Evolutionary conservation across 176 grass and related monocot species (phyloP), one percentile per base, ranked within the genome.

Genomic region (Oryza brachyantha): DNA sequence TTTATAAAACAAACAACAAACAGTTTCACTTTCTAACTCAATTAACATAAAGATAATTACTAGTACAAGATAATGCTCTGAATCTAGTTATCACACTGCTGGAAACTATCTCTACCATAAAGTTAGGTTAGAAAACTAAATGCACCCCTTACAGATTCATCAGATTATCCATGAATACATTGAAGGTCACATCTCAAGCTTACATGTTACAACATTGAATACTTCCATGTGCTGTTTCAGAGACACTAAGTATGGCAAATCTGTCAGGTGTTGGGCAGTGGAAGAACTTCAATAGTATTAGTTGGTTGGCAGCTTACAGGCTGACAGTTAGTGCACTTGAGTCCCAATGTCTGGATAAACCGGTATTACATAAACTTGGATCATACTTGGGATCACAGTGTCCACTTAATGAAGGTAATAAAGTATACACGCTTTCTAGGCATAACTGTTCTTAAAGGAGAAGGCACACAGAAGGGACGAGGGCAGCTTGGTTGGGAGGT

Each of bases 161-260:
- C n/a, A 70, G 55, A 71, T 57, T 76, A 84, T 45, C 70, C 86
- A 70, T 68, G 52, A 88, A 62, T 42, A 69, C n/a, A 69, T 63
- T 79, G 54, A 73, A 70, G 70, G 81, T 75, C 81, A 80, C 70
- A 26, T 74, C 70, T 57, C 81, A 42, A 80, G 71, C 61, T 75
- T 75, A 75, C 71, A 84, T 84, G 24, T 80, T 88, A 57, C 63
- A n/a, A 54, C 76, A 84, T 80, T 88, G 76, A 88, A 76, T 84
- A 40, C 65, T 36, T 67, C 43, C 86, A 84, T 88, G 86, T 84
- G 81, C 61, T 40, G 5, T 75, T 48, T 27, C 52, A 67, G 55
- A n/a, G 41, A 31, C 64, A 84, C 68, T 35, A 4, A 42, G 63
- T 68, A 84, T 69, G 64, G 81, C 63, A 64, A 70, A 79, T 29